Conservation (phyloP, 352 stramenopile genomes). For the Pythium folliculosum region DNA sequence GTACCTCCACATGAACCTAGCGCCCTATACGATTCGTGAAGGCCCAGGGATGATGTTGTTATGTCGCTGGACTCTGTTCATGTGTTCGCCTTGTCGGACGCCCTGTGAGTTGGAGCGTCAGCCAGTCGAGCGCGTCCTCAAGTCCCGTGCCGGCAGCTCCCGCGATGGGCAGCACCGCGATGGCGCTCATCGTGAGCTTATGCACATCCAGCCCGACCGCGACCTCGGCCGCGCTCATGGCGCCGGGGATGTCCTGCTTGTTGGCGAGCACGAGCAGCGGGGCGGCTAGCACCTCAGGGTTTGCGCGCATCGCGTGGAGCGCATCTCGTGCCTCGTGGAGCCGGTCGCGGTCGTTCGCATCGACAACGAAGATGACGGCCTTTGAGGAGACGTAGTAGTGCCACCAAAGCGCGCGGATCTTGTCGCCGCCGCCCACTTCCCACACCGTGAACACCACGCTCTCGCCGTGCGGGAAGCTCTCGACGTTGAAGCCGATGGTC, state of each 20-base stretch:
- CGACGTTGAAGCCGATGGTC: slow-evolving; percentile 65
- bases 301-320: slow-evolving; percentile 29
- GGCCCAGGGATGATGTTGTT: no score
- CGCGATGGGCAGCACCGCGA: neutral
- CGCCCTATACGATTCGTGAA: no score
- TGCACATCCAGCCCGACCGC: slow-evolving; percentile 16
- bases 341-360: slow-evolving; percentile 38
- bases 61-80: no score
- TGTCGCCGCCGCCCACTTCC: slow-evolving; percentile 59
- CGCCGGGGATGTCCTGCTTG: slow-evolving; percentile 43
- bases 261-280: slow-evolving; percentile 47
- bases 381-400: slow-evolving; percentile 55
- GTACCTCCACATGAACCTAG: no score
- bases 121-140: slow-evolving; percentile 28
- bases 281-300: slow-evolving; percentile 16
- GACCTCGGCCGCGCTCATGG: slow-evolving; percentile 31
- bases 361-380: slow-evolving; percentile 69
- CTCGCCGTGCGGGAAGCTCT: slow-evolving; percentile 33
- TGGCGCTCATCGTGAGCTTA: neutral
- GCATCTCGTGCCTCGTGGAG: slow-evolving; percentile 30
- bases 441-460: slow-evolving; percentile 48
- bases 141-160: slow-evolving; percentile 6
- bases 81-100: neutral
- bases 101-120: slow-evolving; percentile 7
- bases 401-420: slow-evolving; percentile 51